phyloP scores from a whole-genome alignment of 768 basidiomycete genomes.

The Fomitopsis pulvina region DNA sequence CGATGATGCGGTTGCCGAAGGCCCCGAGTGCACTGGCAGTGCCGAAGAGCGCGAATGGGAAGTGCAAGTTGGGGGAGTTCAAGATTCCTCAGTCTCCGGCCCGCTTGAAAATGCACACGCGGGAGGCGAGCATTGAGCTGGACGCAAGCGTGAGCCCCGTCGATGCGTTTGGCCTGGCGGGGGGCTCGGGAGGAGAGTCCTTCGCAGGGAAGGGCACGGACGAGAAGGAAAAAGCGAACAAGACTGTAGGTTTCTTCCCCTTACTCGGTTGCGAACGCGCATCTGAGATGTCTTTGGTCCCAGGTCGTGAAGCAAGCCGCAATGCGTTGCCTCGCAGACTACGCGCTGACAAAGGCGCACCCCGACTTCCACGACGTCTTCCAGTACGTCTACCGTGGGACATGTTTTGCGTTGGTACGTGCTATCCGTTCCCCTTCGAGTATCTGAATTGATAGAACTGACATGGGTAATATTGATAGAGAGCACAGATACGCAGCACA shows the following conservation, averaged over 20 bases:
- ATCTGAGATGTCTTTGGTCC: background rate
- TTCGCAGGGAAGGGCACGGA: constrained; percentile 33
- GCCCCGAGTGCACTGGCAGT: constrained; percentile 5
- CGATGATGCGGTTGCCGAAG: constrained; percentile 33
- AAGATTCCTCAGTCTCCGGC: constrained; percentile 20
- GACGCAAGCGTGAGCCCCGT: constrained; percentile 6
- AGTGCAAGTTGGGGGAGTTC: constrained; percentile 14
- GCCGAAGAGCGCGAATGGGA: constrained; percentile 9
- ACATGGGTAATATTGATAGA: constrained; percentile 20
- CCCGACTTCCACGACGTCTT: constrained; percentile 35
- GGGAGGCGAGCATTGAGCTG: constrained; percentile 5
- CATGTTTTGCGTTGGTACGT: constrained; percentile 34
- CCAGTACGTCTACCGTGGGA: constrained; percentile 33
- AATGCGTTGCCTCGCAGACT: constrained; percentile 25
- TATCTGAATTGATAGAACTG: background rate
- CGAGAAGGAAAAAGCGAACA: constrained; percentile 52
- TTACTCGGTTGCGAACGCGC: background rate
- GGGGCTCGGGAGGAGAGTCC: background rate
- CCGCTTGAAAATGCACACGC: constrained; percentile 4
- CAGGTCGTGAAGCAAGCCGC: constrained; percentile 37
- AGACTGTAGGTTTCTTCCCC: constrained; percentile 34
- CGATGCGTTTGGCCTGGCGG: background rate
- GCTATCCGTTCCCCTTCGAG: background rate
- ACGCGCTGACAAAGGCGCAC: constrained; percentile 30
- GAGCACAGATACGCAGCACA: constrained; percentile 22